Evolutionary conservation across 2,329 filamentous ascomycete species (phyloP), one percentile per base, ranked within the genome.

Genomic region (Meredithiella fracta): DNA sequence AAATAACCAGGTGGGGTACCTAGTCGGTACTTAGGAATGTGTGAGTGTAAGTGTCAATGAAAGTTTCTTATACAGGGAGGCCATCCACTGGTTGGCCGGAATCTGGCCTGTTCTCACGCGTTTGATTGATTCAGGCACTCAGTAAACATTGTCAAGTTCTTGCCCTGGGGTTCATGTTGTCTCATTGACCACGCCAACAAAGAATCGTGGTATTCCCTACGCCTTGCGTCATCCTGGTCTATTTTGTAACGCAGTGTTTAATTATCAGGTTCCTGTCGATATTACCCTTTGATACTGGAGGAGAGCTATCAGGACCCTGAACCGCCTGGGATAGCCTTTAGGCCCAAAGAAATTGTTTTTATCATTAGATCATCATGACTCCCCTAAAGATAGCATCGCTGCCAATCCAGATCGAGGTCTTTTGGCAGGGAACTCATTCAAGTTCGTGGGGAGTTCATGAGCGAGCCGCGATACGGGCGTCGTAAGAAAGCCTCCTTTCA

Each of bases 401-500:
- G 22, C 22, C 4, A 49, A 7, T 49, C 4, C 17, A 49, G 44
- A 49, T 25, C 22, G 15, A 3, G 44, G 38, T 26, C 22, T 15
- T 23, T 49, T 23, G 22, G 9, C 44, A 49, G 20, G 44, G 44
- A 11, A 49, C 17, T 5, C 15, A 8, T 15, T 49, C 3, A n/a
- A 2, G 15, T 44, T n/a, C 8, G 40, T n/a, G 40, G 40, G 40
- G 40, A 20, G n/a, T 2, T 44, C 20, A 44, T 17, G 7, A 44
- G 20, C n/a, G 15, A 17, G n/a, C 20, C 40, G n/a, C 31, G 4
- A 17, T 47, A 34, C 6, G 22, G 52, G 42, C 40, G 42, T 49
- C 53, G 51, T 53, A 53, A 53, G 38, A 53, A 14, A 17, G 20
- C 37, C n/a, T 42, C 37, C 38, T n/a, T 42, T 15, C 17, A 15